Evolutionary conservation across 805 yeast genomes (phyloP).

Genomic region (Cyberlindnera amylophila): DNA sequence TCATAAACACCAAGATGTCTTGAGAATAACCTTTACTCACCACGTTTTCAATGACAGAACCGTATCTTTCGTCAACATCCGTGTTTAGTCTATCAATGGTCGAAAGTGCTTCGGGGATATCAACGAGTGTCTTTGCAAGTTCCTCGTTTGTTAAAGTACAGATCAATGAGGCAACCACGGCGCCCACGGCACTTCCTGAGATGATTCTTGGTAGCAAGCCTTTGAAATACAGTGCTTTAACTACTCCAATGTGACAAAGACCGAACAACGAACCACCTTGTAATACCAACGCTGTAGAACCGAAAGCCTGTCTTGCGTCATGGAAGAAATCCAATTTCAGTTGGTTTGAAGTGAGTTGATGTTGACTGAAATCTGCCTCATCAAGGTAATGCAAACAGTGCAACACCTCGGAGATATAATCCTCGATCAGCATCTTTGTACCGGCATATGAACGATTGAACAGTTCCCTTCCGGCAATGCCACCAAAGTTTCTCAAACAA

Average conservation of each 20-base stretch:
- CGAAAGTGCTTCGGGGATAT: conserved; percentile 40
- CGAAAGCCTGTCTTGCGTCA: conserved; percentile 82
- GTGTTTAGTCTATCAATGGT: conserved; percentile 42
- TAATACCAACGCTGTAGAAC: conserved; percentile 82
- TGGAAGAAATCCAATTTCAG: conserved; percentile 72
- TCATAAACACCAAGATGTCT: conserved; percentile 74
- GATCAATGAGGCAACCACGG: conserved; percentile 82
- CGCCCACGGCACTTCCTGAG: conserved; percentile 92
- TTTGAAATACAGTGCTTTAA: conserved; percentile 72
- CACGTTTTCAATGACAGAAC: conserved; percentile 71
- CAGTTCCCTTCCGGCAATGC: conserved; percentile 73
- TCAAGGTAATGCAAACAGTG: conserved; percentile 60
- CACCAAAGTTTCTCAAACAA: conserved; percentile 84
- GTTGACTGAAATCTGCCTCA: conserved; percentile 28
- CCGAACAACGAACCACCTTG: conserved; percentile 98
- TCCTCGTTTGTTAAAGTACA: conserved; percentile 72
- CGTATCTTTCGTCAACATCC: conserved; percentile 56
- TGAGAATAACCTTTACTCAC: conserved; percentile 80
- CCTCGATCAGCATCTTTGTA: conserved; percentile 85
- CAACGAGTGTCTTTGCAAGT: conserved; percentile 39
- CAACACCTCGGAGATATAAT: conserved; percentile 73
- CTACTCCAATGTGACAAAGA: conserved; percentile 88
- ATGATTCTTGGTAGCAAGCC: conserved; percentile 79
- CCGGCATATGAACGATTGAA: conserved; percentile 84
- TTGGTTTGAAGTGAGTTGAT: conserved; percentile 39